These are phyloP conservation scores for Vachellia pachyceras DNA, from an alignment of 306 rosid genomes.

Conservation along the genomic window DNA sequence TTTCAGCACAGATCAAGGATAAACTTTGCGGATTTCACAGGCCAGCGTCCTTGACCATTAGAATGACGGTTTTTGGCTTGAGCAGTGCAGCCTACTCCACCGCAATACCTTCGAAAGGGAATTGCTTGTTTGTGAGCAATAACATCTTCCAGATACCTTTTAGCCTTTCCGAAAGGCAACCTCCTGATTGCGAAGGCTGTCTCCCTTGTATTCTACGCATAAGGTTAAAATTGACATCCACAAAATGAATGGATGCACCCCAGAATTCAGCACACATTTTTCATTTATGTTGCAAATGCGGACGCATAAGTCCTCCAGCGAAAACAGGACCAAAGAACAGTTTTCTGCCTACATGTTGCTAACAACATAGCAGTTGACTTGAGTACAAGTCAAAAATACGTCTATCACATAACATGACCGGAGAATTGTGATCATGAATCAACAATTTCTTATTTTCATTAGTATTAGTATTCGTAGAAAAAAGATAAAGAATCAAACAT, in stretches of 20 bases:
- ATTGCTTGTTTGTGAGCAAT: constrained; percentile 64
- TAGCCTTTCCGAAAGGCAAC: constrained; percentile 57
- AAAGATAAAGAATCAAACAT: too few relatives aligned
- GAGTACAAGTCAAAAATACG: neutral
- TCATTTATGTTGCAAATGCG: neutral
- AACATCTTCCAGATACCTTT: constrained; percentile 66
- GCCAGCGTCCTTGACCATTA: constrained; percentile 68
- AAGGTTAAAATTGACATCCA: neutral
- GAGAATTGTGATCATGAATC: neutral
- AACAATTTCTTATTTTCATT: neutral
- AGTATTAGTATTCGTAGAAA: neutral
- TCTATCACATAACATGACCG: neutral
- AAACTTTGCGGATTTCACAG: constrained; percentile 56
- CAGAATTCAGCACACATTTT: neutral
- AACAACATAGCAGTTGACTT: neutral
- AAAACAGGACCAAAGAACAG: neutral
- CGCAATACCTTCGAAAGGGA: constrained; percentile 58
- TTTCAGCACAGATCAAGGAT: constrained; percentile 60
- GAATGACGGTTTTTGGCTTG: constrained; percentile 64
- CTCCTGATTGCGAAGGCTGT: constrained; percentile 56
- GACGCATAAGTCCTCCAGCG: neutral
- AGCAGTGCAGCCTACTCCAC: constrained; percentile 64
- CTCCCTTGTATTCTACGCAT: constrained; percentile 58
- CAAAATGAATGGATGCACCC: neutral
- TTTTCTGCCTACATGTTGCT: neutral